Evolutionary conservation across 257 asterid species (phyloP), one percentile per base, ranked within the genome.

Genomic region (Rhazya stricta): DNA sequence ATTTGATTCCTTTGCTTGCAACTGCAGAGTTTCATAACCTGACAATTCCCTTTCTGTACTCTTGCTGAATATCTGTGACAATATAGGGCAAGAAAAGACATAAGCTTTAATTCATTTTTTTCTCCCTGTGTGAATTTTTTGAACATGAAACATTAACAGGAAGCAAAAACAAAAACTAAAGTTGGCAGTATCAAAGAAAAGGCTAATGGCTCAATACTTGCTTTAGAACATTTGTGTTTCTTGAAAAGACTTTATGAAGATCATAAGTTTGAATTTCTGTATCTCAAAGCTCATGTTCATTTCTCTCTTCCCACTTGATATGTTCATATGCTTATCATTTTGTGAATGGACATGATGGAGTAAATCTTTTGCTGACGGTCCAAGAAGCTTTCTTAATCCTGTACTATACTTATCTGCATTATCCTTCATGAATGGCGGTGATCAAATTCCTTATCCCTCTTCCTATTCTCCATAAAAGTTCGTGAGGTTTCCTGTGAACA

Each of bases 381-480:
- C 67, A 54, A 53, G 71, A 81, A 79, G 42, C 43, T 39, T 74
- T n/a, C 9, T 21, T 25, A 60, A 69, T 76, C 84, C 76, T 43
- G 7, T 60, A 53, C 60, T 69, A 66, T 76, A 81, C 86, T 79
- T 51, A 81, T 80, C 73, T 62, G 62, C 72, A 53, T 54, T 21
- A 67, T 77, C 83, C 80, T 70, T 82, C 74, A 61, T 88, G 85
- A 83, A 88, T 78, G 81, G 81, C 83, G 81, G 89, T 74, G 88
- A 80, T 85, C 87, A 79, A 88, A 80, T 91, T 81, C 92, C 95
- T 69, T 87, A 91, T 80, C n/a, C 88, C 88, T 80, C 79, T 89
- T 68, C 82, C 96, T 69, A 82, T 89, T n/a, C n/a, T n/a, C n/a
- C n/a, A n/a, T n/a, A n/a, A n/a, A n/a, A n/a, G n/a, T n/a, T n/a